These are phyloP conservation scores for Pseudisothecium myosuroides DNA, from an alignment of 225 moss, liverwort and hornwort species.

Conservation along the genomic window DNA sequence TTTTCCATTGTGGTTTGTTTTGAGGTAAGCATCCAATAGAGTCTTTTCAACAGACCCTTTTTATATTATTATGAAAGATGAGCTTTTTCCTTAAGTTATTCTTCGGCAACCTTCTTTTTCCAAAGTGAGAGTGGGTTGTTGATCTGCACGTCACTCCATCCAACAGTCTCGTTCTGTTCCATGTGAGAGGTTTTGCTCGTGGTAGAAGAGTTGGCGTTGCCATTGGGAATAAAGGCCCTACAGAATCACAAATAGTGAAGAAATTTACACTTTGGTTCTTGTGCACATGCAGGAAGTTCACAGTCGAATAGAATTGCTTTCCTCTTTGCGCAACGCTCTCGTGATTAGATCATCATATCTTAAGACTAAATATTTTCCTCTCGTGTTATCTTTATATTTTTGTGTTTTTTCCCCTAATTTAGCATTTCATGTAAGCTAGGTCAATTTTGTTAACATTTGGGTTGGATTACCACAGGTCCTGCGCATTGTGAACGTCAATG, in stretches of 20 bases:
- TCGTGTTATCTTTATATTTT: too few species aligned
- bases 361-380: neutral
- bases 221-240: neutral
- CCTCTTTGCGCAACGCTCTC: neutral
- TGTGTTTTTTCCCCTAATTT: too few species aligned
- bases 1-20: neutral
- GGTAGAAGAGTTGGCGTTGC: neutral
- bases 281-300: neutral
- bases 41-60: neutral
- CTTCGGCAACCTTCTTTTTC: neutral
- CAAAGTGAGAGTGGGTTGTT: too few species aligned
- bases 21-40: neutral
- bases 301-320: neutral
- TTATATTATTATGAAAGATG: neutral
- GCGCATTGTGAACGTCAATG: slow-evolving; percentile 51
- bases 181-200: neutral
- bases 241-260: neutral
- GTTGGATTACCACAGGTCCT: slow-evolving; percentile 15
- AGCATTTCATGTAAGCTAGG: neutral
- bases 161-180: neutral
- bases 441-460: neutral
- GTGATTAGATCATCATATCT: neutral
- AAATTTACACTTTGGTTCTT: neutral
- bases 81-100: neutral
- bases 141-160: neutral